phyloP scores from a whole-genome alignment of 495 filamentous ascomycete genomes.

The Penicillium fimorum region DNA sequence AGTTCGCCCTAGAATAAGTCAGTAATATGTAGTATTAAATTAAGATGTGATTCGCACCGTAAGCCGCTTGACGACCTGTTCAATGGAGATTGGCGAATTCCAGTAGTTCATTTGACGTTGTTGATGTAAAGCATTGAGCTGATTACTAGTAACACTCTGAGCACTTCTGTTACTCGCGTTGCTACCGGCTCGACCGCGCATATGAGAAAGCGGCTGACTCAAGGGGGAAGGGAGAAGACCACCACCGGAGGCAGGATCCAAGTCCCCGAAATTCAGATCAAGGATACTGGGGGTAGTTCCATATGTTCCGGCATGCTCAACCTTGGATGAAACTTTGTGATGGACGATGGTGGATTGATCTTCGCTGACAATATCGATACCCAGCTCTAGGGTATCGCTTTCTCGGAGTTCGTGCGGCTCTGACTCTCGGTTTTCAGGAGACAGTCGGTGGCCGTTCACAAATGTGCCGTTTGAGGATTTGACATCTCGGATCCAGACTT shows the following conservation, averaged over 20 bases:
- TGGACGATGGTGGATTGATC: conserved; percentile 98
- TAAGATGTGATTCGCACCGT: conserved; percentile 61
- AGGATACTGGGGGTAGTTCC: conserved; percentile 64
- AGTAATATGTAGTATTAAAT: conserved; percentile 9
- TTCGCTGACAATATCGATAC: conserved; percentile 97
- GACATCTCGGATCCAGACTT: conserved; percentile 94
- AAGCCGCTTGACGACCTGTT: conserved; percentile 91
- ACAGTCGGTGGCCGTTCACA: conserved; percentile 88
- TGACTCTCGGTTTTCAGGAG: conserved; percentile 89
- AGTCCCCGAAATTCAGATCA: conserved; percentile 86
- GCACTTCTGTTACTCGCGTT: conserved; percentile 59
- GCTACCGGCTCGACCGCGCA: conserved; percentile 71
- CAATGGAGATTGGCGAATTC: conserved; percentile 84
- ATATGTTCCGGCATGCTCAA: conserved; percentile 88
- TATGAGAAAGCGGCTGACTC: conserved; percentile 53
- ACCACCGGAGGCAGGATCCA: conserved; percentile 69
- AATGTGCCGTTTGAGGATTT: conserved; percentile 99
- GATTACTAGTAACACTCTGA: conserved; percentile 56
- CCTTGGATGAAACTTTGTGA: conserved; percentile 94
- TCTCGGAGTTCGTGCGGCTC: conserved; percentile 89
- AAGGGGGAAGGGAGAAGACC: conserved; percentile 63
- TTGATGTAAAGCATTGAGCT: conserved; percentile 59
- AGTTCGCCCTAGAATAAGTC: conserved; percentile 69
- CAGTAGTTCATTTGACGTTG: conserved; percentile 74
- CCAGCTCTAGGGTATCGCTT: conserved; percentile 84